Base-by-base conservation (phyloP, 495 filamentous ascomycete species). In the Amorphotheca resinae region DNA sequence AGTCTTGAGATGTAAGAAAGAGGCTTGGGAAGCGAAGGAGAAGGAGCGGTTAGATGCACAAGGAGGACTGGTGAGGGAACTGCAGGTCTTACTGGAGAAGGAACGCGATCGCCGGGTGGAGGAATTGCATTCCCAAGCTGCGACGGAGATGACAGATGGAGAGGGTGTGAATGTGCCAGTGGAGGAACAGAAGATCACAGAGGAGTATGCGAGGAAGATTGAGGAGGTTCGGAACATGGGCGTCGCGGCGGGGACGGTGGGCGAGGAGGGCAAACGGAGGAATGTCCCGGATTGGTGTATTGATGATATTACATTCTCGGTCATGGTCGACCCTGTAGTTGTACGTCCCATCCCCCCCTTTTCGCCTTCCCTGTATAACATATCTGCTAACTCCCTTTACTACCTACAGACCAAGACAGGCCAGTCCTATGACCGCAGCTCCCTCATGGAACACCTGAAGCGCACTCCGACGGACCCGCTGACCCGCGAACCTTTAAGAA, bases 311-410 rank as follows among this genome's bases (percentile, higher is more conserved):
- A 86, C 81, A 0, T 95, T 95, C 51, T 71, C 75, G 28, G 72
- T 95, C 46, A 95, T 98, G 88, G 72, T 89, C 51, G 91, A 98
- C 62, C 91, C 85, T 3, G 84, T 91, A 9, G 69, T 88, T 14
- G 76, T 80, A 61, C 55, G 71, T 65, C 35, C 23, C 25, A 22
- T 22, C 40, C 7, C n/a, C n/a, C n/a, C n/a, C n/a, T 30, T 26
- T 25, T 8, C 4, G 11, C 44, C 36, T 37, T 18, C 45, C 25
- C 39, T 34, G 8, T 46, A n/a, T n/a, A n/a, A n/a, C n/a, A n/a
- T n/a, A n/a, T n/a, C n/a, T n/a, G n/a, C n/a, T n/a, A n/a, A 15
- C 35, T 44, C 14, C 22, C 11, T 12, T 17, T 28, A 6, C 25
- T 16, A 17, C 5, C 3, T 5, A 39, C 33, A 77, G 65, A 95